These are phyloP conservation scores for Dactylonectria estremocensis DNA, from an alignment of 2,329 filamentous ascomycete genomes.

Conservation along the genomic window DNA sequence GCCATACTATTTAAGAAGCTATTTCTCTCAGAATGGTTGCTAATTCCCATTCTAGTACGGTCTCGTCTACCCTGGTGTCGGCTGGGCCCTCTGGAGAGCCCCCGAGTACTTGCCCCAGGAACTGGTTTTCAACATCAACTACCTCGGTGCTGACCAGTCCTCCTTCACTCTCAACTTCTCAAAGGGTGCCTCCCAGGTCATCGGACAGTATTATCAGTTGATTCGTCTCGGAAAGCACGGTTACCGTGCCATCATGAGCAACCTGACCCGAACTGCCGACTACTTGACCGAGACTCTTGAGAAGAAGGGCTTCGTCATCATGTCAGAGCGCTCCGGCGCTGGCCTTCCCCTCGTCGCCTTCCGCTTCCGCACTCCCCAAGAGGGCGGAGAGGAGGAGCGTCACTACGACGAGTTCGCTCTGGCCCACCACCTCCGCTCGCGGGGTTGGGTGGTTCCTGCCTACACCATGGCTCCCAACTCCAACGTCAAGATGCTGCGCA, in stretches of 20 bases:
- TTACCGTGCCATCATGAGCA: constrained; percentile 94
- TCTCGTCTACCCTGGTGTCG: constrained; percentile 89
- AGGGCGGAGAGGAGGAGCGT: constrained; percentile 65
- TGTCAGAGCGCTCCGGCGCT: constrained; percentile 83
- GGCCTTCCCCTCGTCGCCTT: constrained; percentile 94
- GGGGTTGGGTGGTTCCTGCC: constrained; percentile 94
- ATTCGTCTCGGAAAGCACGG: constrained; percentile 95
- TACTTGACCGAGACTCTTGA: constrained; percentile 84
- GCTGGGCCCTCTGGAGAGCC: constrained; percentile 92
- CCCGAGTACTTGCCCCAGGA: constrained; percentile 89
- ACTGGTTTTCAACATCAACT: constrained; percentile 99
- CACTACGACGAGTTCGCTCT: constrained; percentile 83
- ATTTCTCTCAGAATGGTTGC: neutral
- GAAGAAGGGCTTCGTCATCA: constrained; percentile 86
- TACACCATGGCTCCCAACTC: constrained; percentile 98
- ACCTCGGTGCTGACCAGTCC: constrained; percentile 93
- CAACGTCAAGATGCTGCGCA: constrained; percentile 89
- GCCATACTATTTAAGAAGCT: no score
- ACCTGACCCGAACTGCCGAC: constrained; percentile 90
- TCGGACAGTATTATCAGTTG: constrained; percentile 97
- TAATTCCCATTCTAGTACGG: constrained; percentile 59
- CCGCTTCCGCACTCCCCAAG: constrained; percentile 75
- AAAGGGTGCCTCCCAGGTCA: constrained; percentile 94
- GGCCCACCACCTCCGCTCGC: constrained; percentile 87
- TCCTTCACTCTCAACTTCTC: constrained; percentile 99